Base-by-base conservation (phyloP, 345 rosid species). In the Populus alba region DNA sequence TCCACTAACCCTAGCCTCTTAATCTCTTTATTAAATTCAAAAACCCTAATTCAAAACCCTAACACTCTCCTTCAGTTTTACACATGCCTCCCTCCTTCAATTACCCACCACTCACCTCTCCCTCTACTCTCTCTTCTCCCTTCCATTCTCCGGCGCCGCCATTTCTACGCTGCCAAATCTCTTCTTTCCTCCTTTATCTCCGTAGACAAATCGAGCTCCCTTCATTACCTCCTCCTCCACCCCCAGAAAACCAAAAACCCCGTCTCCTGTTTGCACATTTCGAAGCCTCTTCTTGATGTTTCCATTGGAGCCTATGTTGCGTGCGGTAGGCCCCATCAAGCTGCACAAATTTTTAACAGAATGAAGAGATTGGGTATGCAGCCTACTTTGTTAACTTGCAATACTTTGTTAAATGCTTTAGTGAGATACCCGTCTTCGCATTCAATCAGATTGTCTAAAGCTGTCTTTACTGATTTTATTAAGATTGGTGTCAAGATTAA, bases 371-470 rank as follows among this genome's bases (percentile, higher is more conserved):
- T 87, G 63, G 82, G 75, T 25, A 84, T 87, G 33, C 87, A 83
- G 62, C 99, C 99, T 2, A 93, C 85, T 72, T 69, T 82, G 68
- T 84, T 91, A 45, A 92, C 92, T 76, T 93, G 96, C 87, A 91
- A 89, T 41, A 82, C 86, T 66, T 92, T 93, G 74, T 86, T 93
- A 15, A 89, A 87, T 61, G 92, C 85, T 43, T 80, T 95, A 75
- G 90, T 92, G 3, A 92, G 86, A 80, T 81, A 87, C 87, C 89
- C 94, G 55, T 92, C 95, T 72, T 75, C 78, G 2, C 90, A 89
- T 76, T 89, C 94, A 0, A 47, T 92, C 61, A 53, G 68, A 8
- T 80, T 80, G 72, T 90, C 95, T 63, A 87, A 83, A 80, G 80
- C 84, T 67, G 83, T 92, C 71, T 91, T 93, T 71, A 68, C 75